phyloP scores from a whole-genome alignment of 306 rosid species.

The Dalbergia oliveri region DNA sequence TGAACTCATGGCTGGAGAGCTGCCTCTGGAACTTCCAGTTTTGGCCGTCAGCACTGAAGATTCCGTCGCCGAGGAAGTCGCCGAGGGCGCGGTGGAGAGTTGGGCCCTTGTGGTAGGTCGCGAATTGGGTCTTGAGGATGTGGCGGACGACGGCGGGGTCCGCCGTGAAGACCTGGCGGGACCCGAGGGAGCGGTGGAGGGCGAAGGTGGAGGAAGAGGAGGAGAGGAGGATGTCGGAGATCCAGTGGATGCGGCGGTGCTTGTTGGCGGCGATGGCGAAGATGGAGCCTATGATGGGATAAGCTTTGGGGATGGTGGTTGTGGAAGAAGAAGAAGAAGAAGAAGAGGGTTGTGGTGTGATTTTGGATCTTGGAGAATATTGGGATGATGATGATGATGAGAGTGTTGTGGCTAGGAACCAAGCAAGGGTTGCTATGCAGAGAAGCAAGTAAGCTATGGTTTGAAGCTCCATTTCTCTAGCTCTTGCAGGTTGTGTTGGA shows the following conservation, averaged over 20 bases:
- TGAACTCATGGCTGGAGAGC: conserved; percentile 64
- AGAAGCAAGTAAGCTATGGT: too few species aligned
- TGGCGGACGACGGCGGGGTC: conserved; percentile 72
- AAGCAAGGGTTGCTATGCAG: too few species aligned
- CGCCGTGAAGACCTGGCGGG: conserved; percentile 60
- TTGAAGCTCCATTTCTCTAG: too few species aligned
- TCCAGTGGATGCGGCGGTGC: conserved; percentile 61
- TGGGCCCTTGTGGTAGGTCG: conserved; percentile 61
- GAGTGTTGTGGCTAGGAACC: too few species aligned
- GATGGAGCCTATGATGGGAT: conserved; percentile 65
- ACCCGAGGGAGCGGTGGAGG: conserved; percentile 55
- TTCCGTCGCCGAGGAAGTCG: conserved; percentile 76
- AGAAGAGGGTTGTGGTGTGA: too few species aligned
- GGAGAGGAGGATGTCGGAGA: conserved; percentile 60
- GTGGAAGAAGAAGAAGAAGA: background rate
- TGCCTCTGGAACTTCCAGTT: conserved; percentile 75
- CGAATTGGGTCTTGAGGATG: conserved; percentile 72
- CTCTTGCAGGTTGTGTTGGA: too few species aligned
- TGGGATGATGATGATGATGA: too few species aligned
- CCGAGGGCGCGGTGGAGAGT: conserved; percentile 10
- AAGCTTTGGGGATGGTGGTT: conserved; percentile 57
- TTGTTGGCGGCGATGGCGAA: conserved; percentile 51
- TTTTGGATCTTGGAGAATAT: too few species aligned
- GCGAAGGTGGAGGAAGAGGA: conserved; percentile 65
- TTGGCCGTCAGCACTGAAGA: conserved; percentile 65